These are phyloP conservation scores for Cordyceps cateniannulata DNA, from an alignment of 2,329 filamentous ascomycete species.

Conservation along the genomic window DNA sequence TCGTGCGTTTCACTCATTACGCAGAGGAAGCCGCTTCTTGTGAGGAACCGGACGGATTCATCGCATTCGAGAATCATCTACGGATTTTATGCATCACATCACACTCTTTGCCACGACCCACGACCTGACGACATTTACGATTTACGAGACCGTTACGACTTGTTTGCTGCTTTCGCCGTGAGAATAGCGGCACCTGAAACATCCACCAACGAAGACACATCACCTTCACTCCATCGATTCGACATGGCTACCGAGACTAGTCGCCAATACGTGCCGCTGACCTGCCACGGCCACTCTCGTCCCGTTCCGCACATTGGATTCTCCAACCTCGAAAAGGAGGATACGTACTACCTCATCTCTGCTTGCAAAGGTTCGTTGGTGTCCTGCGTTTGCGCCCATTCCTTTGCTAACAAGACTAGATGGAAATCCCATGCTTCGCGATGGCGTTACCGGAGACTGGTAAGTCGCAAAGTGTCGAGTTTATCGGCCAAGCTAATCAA, in stretches of 20 bases:
- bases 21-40: constrained; percentile 12
- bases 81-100: not conserved
- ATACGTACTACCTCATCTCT: constrained; percentile 86
- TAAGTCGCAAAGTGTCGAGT: constrained; percentile 29
- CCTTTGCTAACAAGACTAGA: constrained; percentile 46
- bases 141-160: constrained; percentile 7
- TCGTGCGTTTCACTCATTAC: constrained; percentile 11
- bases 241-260: constrained; percentile 30
- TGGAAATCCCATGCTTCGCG: constrained; percentile 96
- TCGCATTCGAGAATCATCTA: not conserved
- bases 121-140: constrained; percentile 8
- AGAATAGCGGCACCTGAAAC: not conserved
- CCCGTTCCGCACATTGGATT: constrained; percentile 90
- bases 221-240: not conserved
- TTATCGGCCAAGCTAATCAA: constrained; percentile 40
- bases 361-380: constrained; percentile 69
- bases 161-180: not conserved
- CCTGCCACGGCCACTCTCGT: constrained; percentile 89
- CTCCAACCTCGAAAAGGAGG: constrained; percentile 74
- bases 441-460: constrained; percentile 94
- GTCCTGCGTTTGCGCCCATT: not conserved
- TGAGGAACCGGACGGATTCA: constrained; percentile 1
- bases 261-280: constrained; percentile 73
- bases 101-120: not conserved
- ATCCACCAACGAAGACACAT: not conserved